Evolutionary conservation across 495 filamentous ascomycete species (phyloP).

Genomic region (Usnea hakonensis): DNA sequence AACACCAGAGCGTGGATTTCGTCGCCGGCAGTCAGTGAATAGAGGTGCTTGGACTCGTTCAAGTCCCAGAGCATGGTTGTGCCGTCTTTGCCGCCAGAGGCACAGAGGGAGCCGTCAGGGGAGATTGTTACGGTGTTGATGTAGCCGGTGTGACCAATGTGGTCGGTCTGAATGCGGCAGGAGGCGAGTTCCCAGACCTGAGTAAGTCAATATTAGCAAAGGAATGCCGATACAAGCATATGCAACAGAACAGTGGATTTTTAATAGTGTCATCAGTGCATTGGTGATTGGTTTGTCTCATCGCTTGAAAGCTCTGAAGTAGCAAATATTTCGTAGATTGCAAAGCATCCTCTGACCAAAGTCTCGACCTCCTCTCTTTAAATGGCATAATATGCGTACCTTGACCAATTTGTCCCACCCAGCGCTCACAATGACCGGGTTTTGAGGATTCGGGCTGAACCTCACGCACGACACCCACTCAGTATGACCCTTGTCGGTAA

Average conservation of each 20-base stretch:
- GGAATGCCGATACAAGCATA: slow-evolving; percentile 7
- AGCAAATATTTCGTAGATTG: slow-evolving; percentile 97
- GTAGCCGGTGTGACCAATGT: slow-evolving; percentile 99
- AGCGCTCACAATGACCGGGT: slow-evolving; percentile 97
- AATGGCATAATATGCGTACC: slow-evolving; percentile 54
- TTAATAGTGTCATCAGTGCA: slow-evolving; percentile 63
- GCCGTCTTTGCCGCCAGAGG: slow-evolving; percentile 98
- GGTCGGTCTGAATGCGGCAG: slow-evolving; percentile 99
- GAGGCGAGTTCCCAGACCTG: slow-evolving; percentile 99
- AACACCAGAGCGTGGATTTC: slow-evolving; percentile 99
- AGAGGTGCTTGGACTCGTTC: slow-evolving; percentile 99
- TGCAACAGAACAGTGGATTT: background rate
- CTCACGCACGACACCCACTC: slow-evolving; percentile 99
- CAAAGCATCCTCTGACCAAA: slow-evolving; percentile 78
- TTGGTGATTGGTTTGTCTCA: slow-evolving; percentile 95
- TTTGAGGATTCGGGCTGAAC: slow-evolving; percentile 99
- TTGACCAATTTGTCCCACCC: slow-evolving; percentile 99
- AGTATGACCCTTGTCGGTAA: slow-evolving; percentile 99
- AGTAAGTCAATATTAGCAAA: background rate
- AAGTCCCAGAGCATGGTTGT: slow-evolving; percentile 99
- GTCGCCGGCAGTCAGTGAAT: slow-evolving; percentile 98
- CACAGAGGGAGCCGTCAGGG: slow-evolving; percentile 97
- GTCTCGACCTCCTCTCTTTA: background rate
- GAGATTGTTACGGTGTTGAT: slow-evolving; percentile 99
- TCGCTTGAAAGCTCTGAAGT: slow-evolving; percentile 98